These are phyloP conservation scores for Trichoderma sp. DNA, from an alignment of 2,329 filamentous ascomycete genomes.

Conservation along the genomic window DNA sequence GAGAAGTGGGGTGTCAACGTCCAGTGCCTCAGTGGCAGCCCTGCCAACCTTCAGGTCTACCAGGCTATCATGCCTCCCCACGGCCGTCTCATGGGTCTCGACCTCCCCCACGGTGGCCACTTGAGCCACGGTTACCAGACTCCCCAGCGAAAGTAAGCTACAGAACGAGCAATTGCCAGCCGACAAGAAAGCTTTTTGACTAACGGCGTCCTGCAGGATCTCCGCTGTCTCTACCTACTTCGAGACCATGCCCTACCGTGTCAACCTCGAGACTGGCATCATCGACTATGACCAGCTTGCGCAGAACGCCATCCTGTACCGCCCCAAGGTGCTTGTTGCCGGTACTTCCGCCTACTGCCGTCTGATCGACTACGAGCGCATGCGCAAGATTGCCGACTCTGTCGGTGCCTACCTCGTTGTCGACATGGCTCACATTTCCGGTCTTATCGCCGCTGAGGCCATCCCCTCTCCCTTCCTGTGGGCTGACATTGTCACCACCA, in stretches of 20 bases:
- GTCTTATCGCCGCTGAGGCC: slow-evolving; percentile 87
- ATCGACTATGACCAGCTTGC: slow-evolving; percentile 96
- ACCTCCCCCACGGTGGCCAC: slow-evolving; percentile 91
- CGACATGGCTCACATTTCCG: slow-evolving; percentile 99
- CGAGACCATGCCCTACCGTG: slow-evolving; percentile 95
- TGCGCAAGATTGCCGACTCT: slow-evolving; percentile 92
- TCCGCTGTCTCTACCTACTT: slow-evolving; percentile 98
- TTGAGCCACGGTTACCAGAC: slow-evolving; percentile 98
- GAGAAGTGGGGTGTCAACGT: slow-evolving; percentile 99
- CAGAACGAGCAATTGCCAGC: neutral
- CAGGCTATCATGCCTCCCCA: slow-evolving; percentile 95
- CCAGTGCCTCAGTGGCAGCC: slow-evolving; percentile 87
- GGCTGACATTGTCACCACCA: slow-evolving; percentile 96
- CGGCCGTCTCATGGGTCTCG: slow-evolving; percentile 94
- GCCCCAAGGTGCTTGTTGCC: slow-evolving; percentile 93
- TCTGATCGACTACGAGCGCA: slow-evolving; percentile 92
- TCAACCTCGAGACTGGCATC: slow-evolving; percentile 84
- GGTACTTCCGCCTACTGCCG: slow-evolving; percentile 98
- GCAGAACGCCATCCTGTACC: slow-evolving; percentile 86
- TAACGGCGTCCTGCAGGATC: slow-evolving; percentile 56
- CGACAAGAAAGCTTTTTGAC: neutral
- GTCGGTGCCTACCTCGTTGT: slow-evolving; percentile 93
- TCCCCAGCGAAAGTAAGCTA: slow-evolving; percentile 76
- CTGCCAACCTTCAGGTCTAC: slow-evolving; percentile 97
- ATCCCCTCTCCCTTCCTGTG: slow-evolving; percentile 90